phyloP scores from a whole-genome alignment of 129 eudicot species.

The Kitagawia praeruptora region DNA sequence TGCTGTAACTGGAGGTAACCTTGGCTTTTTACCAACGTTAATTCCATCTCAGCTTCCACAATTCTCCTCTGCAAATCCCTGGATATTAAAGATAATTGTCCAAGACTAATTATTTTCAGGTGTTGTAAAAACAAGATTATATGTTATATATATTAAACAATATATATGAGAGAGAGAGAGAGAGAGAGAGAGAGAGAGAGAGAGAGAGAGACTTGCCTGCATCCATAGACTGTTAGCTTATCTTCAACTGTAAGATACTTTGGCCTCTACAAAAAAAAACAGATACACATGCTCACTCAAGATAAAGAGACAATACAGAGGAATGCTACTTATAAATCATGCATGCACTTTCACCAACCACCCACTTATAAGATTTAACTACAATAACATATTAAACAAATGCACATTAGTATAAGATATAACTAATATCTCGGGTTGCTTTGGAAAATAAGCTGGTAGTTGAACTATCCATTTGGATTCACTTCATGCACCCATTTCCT shows the following conservation, averaged over 20 bases:
- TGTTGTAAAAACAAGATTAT: not conserved
- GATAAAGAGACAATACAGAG: not conserved
- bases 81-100: conserved; percentile 2
- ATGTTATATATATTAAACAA: no score
- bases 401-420: not conserved
- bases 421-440: not conserved
- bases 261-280: conserved; percentile 52
- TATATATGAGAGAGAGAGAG: not conserved
- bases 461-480: not conserved
- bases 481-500: not conserved
- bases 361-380: not conserved
- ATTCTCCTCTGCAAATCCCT: conserved; percentile 88
- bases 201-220: conserved; percentile 52
- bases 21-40: conserved; percentile 81
- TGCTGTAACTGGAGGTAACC: conserved; percentile 57
- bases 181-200: conserved; percentile 5
- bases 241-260: conserved; percentile 78
- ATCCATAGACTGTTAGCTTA: conserved; percentile 78
- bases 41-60: conserved; percentile 84
- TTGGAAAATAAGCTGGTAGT: not conserved
- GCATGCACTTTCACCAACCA: not conserved
- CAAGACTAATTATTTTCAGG: not conserved
- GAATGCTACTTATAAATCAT: not conserved
- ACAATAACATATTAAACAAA: not conserved
- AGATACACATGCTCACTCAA: not conserved